phyloP scores from a whole-genome alignment of 2,329 filamentous ascomycete genomes.

The Colletotrichum sp. region DNA sequence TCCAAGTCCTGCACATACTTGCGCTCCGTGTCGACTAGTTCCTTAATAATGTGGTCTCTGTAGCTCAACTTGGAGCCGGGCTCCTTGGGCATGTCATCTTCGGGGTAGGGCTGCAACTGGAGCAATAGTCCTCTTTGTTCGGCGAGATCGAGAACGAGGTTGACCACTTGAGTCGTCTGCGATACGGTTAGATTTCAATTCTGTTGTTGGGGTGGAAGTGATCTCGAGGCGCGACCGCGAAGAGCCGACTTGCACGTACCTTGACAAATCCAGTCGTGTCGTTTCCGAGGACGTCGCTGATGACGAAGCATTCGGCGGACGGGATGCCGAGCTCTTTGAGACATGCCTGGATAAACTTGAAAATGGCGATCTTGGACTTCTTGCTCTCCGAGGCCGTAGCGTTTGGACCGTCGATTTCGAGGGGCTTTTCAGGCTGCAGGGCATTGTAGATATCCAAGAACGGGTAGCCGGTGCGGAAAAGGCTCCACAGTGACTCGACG shows the following conservation, averaged over 20 bases:
- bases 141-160: slow-evolving; percentile 86
- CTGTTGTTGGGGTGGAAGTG: not conserved
- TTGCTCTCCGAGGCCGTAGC: slow-evolving; percentile 67
- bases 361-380: slow-evolving; percentile 83
- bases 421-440: slow-evolving; percentile 70
- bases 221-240: not conserved
- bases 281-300: slow-evolving; percentile 88
- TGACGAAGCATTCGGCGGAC: slow-evolving; percentile 84
- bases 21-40: slow-evolving; percentile 91
- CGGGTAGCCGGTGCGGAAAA: slow-evolving; percentile 82
- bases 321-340: slow-evolving; percentile 81
- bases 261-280: slow-evolving; percentile 98
- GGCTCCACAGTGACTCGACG: slow-evolving; percentile 89
- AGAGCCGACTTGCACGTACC: slow-evolving; percentile 49
- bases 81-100: slow-evolving; percentile 53
- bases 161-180: slow-evolving; percentile 85
- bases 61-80: slow-evolving; percentile 73
- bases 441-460: slow-evolving; percentile 90
- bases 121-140: slow-evolving; percentile 77
- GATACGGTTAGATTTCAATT: not conserved
- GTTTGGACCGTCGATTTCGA: slow-evolving; percentile 69
- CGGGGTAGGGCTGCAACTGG: slow-evolving; percentile 61
- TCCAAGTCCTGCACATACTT: slow-evolving; percentile 98
- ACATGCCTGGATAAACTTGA: slow-evolving; percentile 92
- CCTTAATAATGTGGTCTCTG: slow-evolving; percentile 86